Percentiles rank a stretch among this genome's conserved stretches.
These are phyloP conservation scores for Flaveria trinervia DNA, from an alignment of 129 eudicot species.

Conservation along the genomic window DNA sequence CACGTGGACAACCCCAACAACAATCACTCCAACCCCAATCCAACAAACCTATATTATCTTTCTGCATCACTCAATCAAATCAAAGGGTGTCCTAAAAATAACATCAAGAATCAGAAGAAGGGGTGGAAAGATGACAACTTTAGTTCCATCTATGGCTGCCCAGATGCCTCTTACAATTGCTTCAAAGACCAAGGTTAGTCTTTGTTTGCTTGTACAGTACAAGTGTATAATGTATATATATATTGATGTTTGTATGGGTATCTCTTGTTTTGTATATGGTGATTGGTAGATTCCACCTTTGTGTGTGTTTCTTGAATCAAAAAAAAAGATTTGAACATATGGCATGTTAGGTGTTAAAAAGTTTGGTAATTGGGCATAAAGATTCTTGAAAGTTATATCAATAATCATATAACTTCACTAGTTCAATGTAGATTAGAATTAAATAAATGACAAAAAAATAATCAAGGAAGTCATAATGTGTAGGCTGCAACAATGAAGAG, in stretches of 20 bases:
- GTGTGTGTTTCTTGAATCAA: background rate
- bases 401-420: conserved; percentile 2
- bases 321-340: background rate
- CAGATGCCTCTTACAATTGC: conserved; percentile 51
- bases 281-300: background rate
- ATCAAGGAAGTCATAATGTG: too few species aligned
- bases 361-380: background rate
- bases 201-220: too few species aligned
- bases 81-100: conserved; percentile 23
- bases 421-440: background rate
- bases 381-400: background rate
- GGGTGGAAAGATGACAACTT: conserved; percentile 40
- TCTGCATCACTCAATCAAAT: conserved; percentile 40
- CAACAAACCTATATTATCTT: conserved; percentile 32
- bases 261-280: background rate
- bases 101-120: conserved; percentile 5
- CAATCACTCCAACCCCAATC: conserved; percentile 35
- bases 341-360: background rate
- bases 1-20: conserved; percentile 45
- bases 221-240: too few species aligned
- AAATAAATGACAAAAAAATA: background rate
- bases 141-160: conserved; percentile 70
- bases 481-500: conserved; percentile 44
- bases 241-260: background rate
- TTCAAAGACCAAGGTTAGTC: conserved; percentile 60